Evolutionary conservation across 2,329 filamentous ascomycete species (phyloP).

Genomic region (Zalaria sp.): DNA sequence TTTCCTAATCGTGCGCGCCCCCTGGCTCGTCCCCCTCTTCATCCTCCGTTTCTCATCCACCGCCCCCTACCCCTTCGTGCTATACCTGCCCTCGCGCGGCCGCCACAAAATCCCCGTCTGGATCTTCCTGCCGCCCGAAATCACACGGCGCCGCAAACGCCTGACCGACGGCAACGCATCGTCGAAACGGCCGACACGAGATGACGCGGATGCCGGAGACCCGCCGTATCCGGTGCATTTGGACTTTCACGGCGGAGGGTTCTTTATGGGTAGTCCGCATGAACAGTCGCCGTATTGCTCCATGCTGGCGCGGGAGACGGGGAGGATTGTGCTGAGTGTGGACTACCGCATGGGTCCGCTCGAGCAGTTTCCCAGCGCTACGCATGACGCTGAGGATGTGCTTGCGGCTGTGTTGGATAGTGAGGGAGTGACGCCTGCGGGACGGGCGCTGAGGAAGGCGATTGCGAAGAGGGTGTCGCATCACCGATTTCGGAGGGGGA

Average conservation of each 20-base stretch:
- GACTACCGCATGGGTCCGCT: slow-evolving; percentile 35
- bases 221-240: slow-evolving; percentile 20
- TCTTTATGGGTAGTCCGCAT: slow-evolving; percentile 12
- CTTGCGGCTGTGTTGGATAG: slow-evolving; percentile 27
- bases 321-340: slow-evolving; percentile 29
- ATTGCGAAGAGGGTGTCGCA: slow-evolving; percentile 12
- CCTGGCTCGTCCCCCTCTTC: slow-evolving; percentile 1
- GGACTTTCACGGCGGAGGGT: slow-evolving; percentile 30
- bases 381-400: slow-evolving; percentile 34
- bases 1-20: slow-evolving; percentile 1
- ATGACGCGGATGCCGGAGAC: too few species aligned
- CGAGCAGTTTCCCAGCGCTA: slow-evolving; percentile 31
- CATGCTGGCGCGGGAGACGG: slow-evolving; percentile 28
- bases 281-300: slow-evolving; percentile 33
- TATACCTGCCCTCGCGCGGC: slow-evolving; percentile 25
- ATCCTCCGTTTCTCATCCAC: slow-evolving; percentile 1
- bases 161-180: neutral
- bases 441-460: slow-evolving; percentile 18
- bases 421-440: slow-evolving; percentile 13
- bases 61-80: slow-evolving; percentile 24
- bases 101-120: slow-evolving; percentile 24
- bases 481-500: slow-evolving; percentile 4
- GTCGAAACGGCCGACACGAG: too few species aligned
- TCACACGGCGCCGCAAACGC: slow-evolving; percentile 8
- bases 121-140: slow-evolving; percentile 24